Base-by-base conservation (phyloP, 805 yeast genomes). In the Metschnikowia colocasiae region DNA sequence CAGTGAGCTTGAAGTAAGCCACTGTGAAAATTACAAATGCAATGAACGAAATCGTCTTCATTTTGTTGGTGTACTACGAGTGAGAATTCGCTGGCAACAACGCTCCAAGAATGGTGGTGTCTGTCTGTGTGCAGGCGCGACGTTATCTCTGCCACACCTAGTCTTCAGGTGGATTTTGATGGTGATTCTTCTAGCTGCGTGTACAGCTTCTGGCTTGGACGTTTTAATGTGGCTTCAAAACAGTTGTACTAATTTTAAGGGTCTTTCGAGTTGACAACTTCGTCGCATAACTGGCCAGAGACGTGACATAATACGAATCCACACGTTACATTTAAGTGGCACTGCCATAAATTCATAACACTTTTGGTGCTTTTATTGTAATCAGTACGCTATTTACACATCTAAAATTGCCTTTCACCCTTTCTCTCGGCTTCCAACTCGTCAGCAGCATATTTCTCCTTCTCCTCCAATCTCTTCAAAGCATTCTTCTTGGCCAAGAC, bases 401-500 rank as follows among this genome's bases (percentile, higher is more conserved):
- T 37, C 39, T 62, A 71, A 55, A 72, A 72, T 47, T 62, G 67
- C 55, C 75, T 64, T 58, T 72, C 76, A 34, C 73, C 74, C 59
- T 66, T 66, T 36, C 56, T 55, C 56, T 70, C 74, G 27, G 75
- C 75, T 52, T 64, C 75, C 55, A 66, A 59, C 53, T 69, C 73
- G 47, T 64, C 61, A 41, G 62, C 59, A 47, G 65, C 63, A 57
- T 63, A 65, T 38, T 51, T 54, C 56, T 72, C 80, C 58, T 75
- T 71, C 53, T 81, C 79, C 55, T 79, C 80, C 46, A 82, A 76
- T 45, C 77, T 67, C 67, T 79, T 63, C 52, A 78, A 78, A 8
- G 95, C 92, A 15, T 74, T 68, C 55, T 76, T 76, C 60, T 83
- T 85, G 25, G 76, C 77, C 52, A 62, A 54, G 18, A 73, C 74